Evolutionary conservation across 139 green algal genomes (phyloP), one percentile per base, ranked within the genome.

Genomic region (Deuterostichococcus epilithicus): DNA sequence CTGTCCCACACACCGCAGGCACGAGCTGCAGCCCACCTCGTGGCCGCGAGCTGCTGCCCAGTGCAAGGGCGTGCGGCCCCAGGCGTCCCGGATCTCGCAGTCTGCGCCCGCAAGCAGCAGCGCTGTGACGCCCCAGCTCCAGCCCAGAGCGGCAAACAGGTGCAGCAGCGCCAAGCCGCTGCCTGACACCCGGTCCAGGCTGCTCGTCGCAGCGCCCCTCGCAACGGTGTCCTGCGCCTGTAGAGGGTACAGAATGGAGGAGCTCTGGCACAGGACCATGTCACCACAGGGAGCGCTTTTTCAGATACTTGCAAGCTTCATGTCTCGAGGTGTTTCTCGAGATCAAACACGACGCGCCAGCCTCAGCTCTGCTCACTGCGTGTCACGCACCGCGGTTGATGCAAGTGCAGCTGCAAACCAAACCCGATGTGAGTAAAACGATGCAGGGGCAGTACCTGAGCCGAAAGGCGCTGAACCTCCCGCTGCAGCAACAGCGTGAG

Each of bases 21-120:
- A 52, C 10, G 3, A 63, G 5, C 10, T 63, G 8, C 52, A n/a
- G 52, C 8, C 18, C 52, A 63, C 52, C 52, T 78, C 73, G 1
- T 69, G 60, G 8, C 47, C 73, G 26, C 45, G 37, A 15, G 73
- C 73, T 35, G 80, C 75, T 5, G 80, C 80, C n/a, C 73, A 80
- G 63, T 84, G 80, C 75, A 84, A 63, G 3, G 80, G 10, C 0
- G 75, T 81, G 35, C 59, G 34, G 5, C 80, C 74, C 26, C 45
- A 37, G 23, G 28, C 39, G 25, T 83, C 78, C 52, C 36, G 37
- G 38, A 83, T 36, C 20, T 59, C 68, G 8, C 23, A 73, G 44
- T 71, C 74, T 3, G 68, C 67, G 2, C 63, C 42, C 23, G 75
- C 42, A 15, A 67, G 44, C 69, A 83, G 78, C 73, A 83, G 52